Evolutionary conservation across 2,329 filamentous ascomycete genomes (phyloP), one percentile per base, ranked within the genome.

Genomic region (Monilinia laxa): DNA sequence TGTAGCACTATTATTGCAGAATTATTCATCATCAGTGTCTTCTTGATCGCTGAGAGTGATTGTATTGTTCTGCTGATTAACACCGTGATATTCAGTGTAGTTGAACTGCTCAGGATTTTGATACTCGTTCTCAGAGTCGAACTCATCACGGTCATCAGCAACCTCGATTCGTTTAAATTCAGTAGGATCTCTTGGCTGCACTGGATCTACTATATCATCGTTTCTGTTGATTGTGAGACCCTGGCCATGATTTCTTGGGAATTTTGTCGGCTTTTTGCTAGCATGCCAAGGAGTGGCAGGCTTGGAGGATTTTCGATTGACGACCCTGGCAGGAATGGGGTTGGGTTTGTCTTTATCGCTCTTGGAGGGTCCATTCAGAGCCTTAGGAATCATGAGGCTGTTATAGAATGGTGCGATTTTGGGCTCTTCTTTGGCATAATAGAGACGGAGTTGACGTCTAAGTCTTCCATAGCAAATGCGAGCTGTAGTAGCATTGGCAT

Each of bases 381-480:
- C 40, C 16, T 42, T 14, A 42, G 40, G 40, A 16, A 42, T 42
- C 12, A 42, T 16, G 1, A 42, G 12, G 3, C 10, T 42, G 12
- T 42, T 42, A 60, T 28, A 20, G 11, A 25, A 28, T 52, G n/a
- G 16, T 52, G 23, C 40, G 6, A 42, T 16, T 0, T 25, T 25
- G 23, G 49, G n/a, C 11, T 52, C 12, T n/a, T 11, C 40, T 16
- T 51, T 12, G n/a, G 20, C 47, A 31, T 57, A 60, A 60, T 60
- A 4, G 28, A 45, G 62, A 3, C 79, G 79, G 0, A 81, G 75
- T 74, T 83, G 82, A 56, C 77, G 76, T 74, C 81, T 84, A 68
- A 85, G 79, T 68, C 85, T 82, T 4, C 80, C 78, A 66, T 81
- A 85, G 56, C 83, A 81, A 51, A 80, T 78, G 77, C 81, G 66